Base-by-base conservation (phyloP, 345 rosid genomes). In the Citrus inodora region DNA sequence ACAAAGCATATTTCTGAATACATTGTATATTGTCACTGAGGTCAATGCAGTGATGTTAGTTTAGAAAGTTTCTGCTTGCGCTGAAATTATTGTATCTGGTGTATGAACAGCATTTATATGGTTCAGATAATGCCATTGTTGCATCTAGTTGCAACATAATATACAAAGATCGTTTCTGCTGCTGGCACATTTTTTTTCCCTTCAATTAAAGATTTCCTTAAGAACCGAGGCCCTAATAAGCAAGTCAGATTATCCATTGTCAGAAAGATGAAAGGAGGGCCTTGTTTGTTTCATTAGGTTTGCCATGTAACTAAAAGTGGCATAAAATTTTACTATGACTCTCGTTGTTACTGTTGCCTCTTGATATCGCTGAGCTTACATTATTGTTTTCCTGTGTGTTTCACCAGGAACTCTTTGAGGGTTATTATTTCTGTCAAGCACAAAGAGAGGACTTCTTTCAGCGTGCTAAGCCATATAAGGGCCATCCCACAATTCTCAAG, bases 351-450 rank as follows among this genome's bases (percentile, higher is more conserved):
- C 27, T 65, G 42, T n/a, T 61, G 46, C 76, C 55, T 83, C 62
- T 19, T 63, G 24, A 21, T 10, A 40, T 27, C 53, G 48, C 59
- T 58, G 68, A 60, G 22, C 40, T 78, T 19, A 55, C 25, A 30
- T 70, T 28, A 35, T 67, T 75, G 55, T 78, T 46, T 64, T 25
- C 60, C 38, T 73, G 42, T n/a, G 37, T 70, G 67, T 59, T 27
- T 74, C 11, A 74, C 38, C 85, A 95, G 97, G 99, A 96, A 83
- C 91, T 96, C 37, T 96, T 96, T 82, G 99, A 96, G 79, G 97
- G 98, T 58, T 88, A 90, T 88, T 96, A 96, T 89, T 96, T 96
- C 80, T 96, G 97, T 83, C 98, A 96, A 89, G 98, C 98, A 22
- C 99, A 96, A 81, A 89, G 94, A 83, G 97, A 96, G 79, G 97